A percentile compares a stretch with the other conserved stretches of the same genome.
Evolutionary conservation across 2,329 filamentous ascomycete genomes (phyloP).

Genomic region (Phyllosticta paracitricarpa): DNA sequence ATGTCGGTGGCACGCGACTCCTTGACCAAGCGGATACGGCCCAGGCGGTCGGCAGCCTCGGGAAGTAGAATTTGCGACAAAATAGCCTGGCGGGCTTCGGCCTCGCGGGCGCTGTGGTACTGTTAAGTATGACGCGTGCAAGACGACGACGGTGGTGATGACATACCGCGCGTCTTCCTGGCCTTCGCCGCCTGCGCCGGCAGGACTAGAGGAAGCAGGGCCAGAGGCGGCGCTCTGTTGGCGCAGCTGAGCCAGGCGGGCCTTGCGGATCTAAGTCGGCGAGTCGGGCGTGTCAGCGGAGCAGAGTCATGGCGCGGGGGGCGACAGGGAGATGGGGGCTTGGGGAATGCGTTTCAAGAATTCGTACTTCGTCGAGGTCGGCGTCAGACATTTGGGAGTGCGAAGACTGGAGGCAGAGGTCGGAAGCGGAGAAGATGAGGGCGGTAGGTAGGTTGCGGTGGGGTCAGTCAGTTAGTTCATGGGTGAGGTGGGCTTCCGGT

Average conservation of each 20-base stretch:
- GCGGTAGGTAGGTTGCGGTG: neutral
- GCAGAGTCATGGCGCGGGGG: slow-evolving; percentile 8
- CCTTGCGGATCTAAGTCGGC: slow-evolving; percentile 72
- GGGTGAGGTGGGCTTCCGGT: too few species aligned
- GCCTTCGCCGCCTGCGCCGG: slow-evolving; percentile 36
- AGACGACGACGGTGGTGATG: slow-evolving; percentile 15
- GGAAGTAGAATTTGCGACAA: slow-evolving; percentile 90
- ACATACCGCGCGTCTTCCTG: slow-evolving; percentile 35
- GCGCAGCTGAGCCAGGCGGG: slow-evolving; percentile 88
- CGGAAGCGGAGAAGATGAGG: neutral
- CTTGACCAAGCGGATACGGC: slow-evolving; percentile 92
- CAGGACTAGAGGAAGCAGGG: slow-evolving; percentile 31
- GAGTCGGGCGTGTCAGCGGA: slow-evolving; percentile 73
- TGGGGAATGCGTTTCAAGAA: neutral
- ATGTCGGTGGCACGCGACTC: slow-evolving; percentile 81
- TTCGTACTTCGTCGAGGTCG: slow-evolving; percentile 51
- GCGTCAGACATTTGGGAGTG: slow-evolving; percentile 48
- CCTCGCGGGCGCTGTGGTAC: slow-evolving; percentile 32
- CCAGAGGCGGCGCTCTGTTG: slow-evolving; percentile 51
- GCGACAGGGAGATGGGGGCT: neutral
- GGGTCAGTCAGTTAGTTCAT: neutral
- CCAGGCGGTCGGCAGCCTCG: slow-evolving; percentile 83
- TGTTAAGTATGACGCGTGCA: slow-evolving; percentile 17
- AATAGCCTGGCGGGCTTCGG: slow-evolving; percentile 65
- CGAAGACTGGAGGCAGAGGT: neutral